Base-by-base conservation (phyloP, 1,284 basidiomycete genomes). In the Hemileia vastatrix region DNA sequence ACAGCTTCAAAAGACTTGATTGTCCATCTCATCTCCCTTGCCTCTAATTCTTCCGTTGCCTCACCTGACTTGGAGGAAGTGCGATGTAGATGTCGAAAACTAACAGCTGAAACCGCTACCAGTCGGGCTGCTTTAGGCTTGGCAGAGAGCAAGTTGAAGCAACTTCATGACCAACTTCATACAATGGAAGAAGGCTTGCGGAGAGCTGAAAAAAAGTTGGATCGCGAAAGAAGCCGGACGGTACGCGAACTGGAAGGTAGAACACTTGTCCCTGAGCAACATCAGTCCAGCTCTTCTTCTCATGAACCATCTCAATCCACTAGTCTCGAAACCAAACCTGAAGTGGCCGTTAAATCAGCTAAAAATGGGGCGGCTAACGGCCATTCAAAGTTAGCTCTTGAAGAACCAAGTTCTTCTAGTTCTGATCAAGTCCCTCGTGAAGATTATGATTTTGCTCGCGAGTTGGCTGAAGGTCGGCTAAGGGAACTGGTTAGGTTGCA, bases 131-230 rank as follows among this genome's bases (percentile, higher is more conserved):
- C 60, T 2, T 27, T 63, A 31, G 53, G 60, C 23, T 44, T 63
- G 33, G 60, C 60, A 18, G 60, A 63, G 54, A 59, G 52, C 24
- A 51, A 67, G 23, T 65, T 71, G 36, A 66, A 67, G 18, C 54
- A 62, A 13, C 68, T 66, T 5, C 55, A 71, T 36, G 55, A 44
- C 6, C 64, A 69, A 32, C 67, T 73, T 24, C 68, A 71, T 6
- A 31, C 55, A n/a, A 68, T 69, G 8, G 65, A 68, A 21, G 54
- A 61, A 13, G 57, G 57, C 3, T 62, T 72, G 31, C 54, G 67
- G 21, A 51, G 65, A 15, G 67, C 68, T 32, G 71, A 74, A 50
- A 70, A 67, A 57, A 65, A 66, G 24, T 64, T 70, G 6, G 71
- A 71, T 50, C 64, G 72, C 11, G 64, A 59, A 43, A 64, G 66